A percentile compares a stretch with the other conserved stretches of the same genome.
phyloP scores from a whole-genome alignment of 371 early-diverging fungal genomes.

The Blakeslea trispora region DNA sequence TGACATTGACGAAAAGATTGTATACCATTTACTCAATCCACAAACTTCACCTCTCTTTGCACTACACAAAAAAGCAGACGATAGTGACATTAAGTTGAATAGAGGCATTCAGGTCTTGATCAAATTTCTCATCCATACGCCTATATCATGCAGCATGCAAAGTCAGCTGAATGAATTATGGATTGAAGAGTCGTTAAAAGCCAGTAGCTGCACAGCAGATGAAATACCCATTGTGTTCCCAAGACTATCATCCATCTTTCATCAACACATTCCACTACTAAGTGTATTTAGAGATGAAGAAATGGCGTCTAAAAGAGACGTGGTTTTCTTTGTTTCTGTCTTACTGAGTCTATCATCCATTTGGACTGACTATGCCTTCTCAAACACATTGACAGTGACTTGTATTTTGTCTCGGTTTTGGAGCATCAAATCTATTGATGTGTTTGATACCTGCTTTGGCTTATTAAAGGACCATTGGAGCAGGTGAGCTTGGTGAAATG shows the following conservation, averaged over 20 bases:
- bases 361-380: conserved; percentile 17
- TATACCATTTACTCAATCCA: conserved; percentile 22
- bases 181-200: neutral
- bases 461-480: conserved; percentile 30
- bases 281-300: too few species aligned
- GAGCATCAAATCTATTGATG: conserved; percentile 20
- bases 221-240: too few species aligned
- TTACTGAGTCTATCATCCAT: conserved; percentile 26
- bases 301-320: conserved; percentile 6
- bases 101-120: conserved; percentile 20
- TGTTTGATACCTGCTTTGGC: conserved; percentile 26
- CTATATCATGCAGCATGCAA: neutral
- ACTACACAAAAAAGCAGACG: conserved; percentile 8
- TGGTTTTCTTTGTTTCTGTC: conserved; percentile 27
- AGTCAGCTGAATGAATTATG: conserved; percentile 1
- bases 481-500: conserved; percentile 16
- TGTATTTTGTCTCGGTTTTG: conserved; percentile 21
- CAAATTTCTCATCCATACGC: conserved; percentile 23
- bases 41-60: conserved; percentile 27
- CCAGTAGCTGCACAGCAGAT: too few species aligned
- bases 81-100: conserved; percentile 19
- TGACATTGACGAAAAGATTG: conserved; percentile 24
- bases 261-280: too few species aligned
- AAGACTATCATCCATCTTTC: too few species aligned
- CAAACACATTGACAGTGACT: conserved; percentile 7